Percentiles rank a stretch among this genome's conserved stretches.
phyloP scores from a whole-genome alignment of 192 early-diverging fungal species.

The Thoreauomyces humboldtii region DNA sequence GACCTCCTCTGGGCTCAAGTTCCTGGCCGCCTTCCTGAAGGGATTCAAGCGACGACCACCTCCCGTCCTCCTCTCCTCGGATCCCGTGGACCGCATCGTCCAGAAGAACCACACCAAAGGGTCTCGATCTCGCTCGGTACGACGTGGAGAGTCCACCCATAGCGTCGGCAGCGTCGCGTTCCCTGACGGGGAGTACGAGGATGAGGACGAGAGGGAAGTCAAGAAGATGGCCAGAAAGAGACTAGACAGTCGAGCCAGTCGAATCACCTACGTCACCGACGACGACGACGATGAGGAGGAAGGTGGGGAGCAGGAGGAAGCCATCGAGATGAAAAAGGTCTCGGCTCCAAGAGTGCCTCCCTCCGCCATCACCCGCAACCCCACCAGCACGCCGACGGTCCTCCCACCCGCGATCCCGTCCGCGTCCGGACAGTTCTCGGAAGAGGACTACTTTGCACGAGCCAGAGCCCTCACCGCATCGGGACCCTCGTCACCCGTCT shows the following conservation, averaged over 20 bases:
- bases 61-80: slow-evolving; percentile 3
- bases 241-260: no score
- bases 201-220: background rate
- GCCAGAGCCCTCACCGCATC: background rate
- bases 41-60: background rate
- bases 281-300: background rate
- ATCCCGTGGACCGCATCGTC: background rate
- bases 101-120: background rate
- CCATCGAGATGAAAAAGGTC: background rate
- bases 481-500: no score
- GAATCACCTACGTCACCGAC: no score
- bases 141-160: background rate
- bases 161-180: background rate
- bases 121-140: background rate
- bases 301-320: background rate
- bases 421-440: background rate
- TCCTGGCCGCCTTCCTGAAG: background rate
- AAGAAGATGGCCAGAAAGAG: no score
- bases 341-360: background rate
- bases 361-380: background rate
- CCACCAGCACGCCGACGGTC: background rate
- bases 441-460: slow-evolving; percentile 9
- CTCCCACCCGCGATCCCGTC: background rate
- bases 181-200: background rate
- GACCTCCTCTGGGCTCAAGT: slow-evolving; percentile 5